Base-by-base conservation (phyloP, 306 rosid genomes). In the Vigna unguiculata region DNA sequence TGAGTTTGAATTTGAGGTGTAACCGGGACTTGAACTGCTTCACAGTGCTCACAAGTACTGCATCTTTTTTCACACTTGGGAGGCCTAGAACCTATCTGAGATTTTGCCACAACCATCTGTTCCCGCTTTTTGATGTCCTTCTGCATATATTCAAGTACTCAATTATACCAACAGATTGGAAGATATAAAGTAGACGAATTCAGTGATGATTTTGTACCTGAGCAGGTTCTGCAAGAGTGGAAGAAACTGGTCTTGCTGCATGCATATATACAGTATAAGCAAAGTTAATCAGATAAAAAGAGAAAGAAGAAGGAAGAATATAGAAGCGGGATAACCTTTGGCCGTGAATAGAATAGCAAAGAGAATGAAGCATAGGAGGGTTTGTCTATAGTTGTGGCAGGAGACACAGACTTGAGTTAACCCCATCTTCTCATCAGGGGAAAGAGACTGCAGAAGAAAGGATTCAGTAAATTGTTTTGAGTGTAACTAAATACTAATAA, bases 21-120 rank as follows among this genome's bases (percentile, higher is more conserved):
- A 68, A 87, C 71, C 0, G 97, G 97, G 5, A 93, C 97, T 75
- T 88, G 93, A 78, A 93, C 92, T 36, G 97, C 98, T 74, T 83
- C 97, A 75, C 97, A 93, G 16, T 70, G 87, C 7, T 81, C 88
- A 64, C 98, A 93, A 7, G 16, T 78, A 11, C 21, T 69, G 82
- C 97, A 93, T 80, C 86, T 77, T 47, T 74, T 57, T 69, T 74
- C 89, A 80, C 98, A 93, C 66, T 70, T 83, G 2, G 97, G 98
- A 5, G 96, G 98, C 20, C 84, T 81, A 69, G 97, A 93, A 48
- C 98, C 97, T 79, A 90, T 84, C 49, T 60, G 87, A 25, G 73
- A 17, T 66, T 71, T 79, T 16, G 10, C 66, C 55, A 73, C 84
- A 51, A 76, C 22, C 1, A 48, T 78, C 60, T 47, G 30, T 77